These are phyloP conservation scores for Fibroporia radiculosa DNA, from an alignment of 768 basidiomycete genomes.

Conservation along the genomic window DNA sequence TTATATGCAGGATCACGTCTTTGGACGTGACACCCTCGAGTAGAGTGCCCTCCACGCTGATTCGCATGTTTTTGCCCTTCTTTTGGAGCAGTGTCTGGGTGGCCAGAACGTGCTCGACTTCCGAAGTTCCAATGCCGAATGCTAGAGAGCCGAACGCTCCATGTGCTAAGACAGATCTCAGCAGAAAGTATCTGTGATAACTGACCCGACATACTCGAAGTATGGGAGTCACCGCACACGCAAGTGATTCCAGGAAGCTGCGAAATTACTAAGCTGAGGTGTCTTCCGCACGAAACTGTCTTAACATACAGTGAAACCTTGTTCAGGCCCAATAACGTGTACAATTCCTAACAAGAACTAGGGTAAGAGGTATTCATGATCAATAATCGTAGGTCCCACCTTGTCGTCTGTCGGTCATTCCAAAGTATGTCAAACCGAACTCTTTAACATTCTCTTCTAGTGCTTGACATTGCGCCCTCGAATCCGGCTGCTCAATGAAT, in stretches of 20 bases:
- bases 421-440: slow-evolving; percentile 60
- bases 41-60: slow-evolving; percentile 50
- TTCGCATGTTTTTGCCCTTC: slow-evolving; percentile 61
- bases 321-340: slow-evolving; percentile 60
- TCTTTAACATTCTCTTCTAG: slow-evolving; percentile 61
- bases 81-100: slow-evolving; percentile 57
- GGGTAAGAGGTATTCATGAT: not conserved
- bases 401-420: slow-evolving; percentile 58
- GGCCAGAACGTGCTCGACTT: slow-evolving; percentile 64
- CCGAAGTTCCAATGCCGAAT: slow-evolving; percentile 61
- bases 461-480: slow-evolving; percentile 47
- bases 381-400: slow-evolving; percentile 25
- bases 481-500: slow-evolving; percentile 53
- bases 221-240: slow-evolving; percentile 63
- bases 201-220: slow-evolving; percentile 37
- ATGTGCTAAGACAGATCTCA: slow-evolving; percentile 33
- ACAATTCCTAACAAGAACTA: slow-evolving; percentile 33
- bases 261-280: not conserved
- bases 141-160: slow-evolving; percentile 63
- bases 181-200: not conserved
- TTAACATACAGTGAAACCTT: slow-evolving; percentile 46
- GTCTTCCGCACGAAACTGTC: not conserved
- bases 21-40: slow-evolving; percentile 52
- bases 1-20: slow-evolving; percentile 59
- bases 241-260: slow-evolving; percentile 39